These are phyloP conservation scores for Drechslerella coelobrocha DNA, from an alignment of 2,329 filamentous ascomycete genomes.

Conservation along the genomic window DNA sequence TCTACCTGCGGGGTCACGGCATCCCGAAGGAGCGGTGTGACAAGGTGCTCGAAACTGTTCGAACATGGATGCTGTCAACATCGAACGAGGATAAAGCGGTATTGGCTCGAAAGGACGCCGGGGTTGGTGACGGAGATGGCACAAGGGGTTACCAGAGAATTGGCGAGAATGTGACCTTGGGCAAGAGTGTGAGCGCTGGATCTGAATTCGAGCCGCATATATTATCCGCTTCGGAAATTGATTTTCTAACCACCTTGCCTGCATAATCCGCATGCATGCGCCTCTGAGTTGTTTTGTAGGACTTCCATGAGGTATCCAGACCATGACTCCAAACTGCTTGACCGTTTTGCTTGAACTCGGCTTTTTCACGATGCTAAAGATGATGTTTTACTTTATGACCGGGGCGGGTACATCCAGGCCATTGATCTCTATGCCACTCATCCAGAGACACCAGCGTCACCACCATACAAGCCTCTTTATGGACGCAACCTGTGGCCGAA, in stretches of 20 bases:
- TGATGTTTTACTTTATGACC: background rate
- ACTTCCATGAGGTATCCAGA: conserved; percentile 56
- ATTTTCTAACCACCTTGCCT: too few relatives aligned
- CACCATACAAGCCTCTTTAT: conserved; percentile 56
- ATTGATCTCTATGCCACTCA: conserved; percentile 56
- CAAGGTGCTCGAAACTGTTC: conserved; percentile 38
- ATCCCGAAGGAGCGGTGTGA: conserved; percentile 29
- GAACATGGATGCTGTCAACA: conserved; percentile 52
- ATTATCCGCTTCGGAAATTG: background rate
- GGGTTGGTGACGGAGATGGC: conserved; percentile 51
- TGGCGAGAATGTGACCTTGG: conserved; percentile 55
- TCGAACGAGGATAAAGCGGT: conserved; percentile 49
- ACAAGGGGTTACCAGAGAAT: conserved; percentile 54
- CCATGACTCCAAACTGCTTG: background rate
- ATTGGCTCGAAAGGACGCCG: conserved; percentile 50
- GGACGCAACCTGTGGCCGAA: conserved; percentile 61
- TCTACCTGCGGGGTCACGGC: conserved; percentile 53
- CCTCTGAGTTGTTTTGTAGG: conserved; percentile 33
- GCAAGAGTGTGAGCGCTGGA: conserved; percentile 48
- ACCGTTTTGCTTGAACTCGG: background rate
- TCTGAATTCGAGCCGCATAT: background rate
- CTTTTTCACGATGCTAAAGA: background rate
- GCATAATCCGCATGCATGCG: too few relatives aligned
- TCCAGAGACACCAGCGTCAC: conserved; percentile 48
- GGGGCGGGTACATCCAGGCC: conserved; percentile 32